Evolutionary conservation across 805 yeast genomes (phyloP), one percentile per base, ranked within the genome.

Genomic region (Starmerella kuoi): DNA sequence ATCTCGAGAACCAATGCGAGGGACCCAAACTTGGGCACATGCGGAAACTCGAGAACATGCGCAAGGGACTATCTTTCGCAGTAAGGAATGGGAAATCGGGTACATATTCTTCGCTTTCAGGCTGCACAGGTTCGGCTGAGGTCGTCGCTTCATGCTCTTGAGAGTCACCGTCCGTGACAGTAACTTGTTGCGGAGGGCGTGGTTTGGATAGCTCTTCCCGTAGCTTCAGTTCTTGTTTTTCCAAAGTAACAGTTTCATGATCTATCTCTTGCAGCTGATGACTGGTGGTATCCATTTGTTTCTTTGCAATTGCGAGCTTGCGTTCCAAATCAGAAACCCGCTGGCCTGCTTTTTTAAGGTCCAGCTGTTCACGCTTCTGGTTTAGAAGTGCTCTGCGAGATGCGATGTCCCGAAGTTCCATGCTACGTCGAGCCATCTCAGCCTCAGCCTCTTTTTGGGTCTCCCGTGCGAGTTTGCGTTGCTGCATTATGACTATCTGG

Each of bases 41-140:
- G 17, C 57, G 46, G 42, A 50, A 49, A 21, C 47, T 36, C 18
- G 35, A n/a, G 40, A 53, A 48, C 38, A 38, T 21, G 3, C 41
- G 43, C 30, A 53, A 40, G 3, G 56, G 54, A 30, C 46, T 45
- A 22, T 34, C 32, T 17, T 6, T 25, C 7, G 40, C 45, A 15
- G 46, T 40, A 7, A 33, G 37, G 7, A 35, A 32, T 12, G 21
- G 38, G 42, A 30, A 30, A 21, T 17, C 25, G 7, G 11, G 21
- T 30, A 14, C 28, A 11, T 25, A 9, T 14, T 9, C 28, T 25
- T 9, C 28, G n/a, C n/a, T n/a, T n/a, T n/a, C n/a, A n/a, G n/a
- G n/a, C n/a, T n/a, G n/a, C n/a, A n/a, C n/a, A n/a, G n/a, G n/a
- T n/a, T n/a, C n/a, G n/a, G n/a, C n/a, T n/a, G n/a, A n/a, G n/a